These are phyloP conservation scores for Phaeosphaeriaceae sp. DNA, from an alignment of 2,329 filamentous ascomycete genomes.

Conservation along the genomic window DNA sequence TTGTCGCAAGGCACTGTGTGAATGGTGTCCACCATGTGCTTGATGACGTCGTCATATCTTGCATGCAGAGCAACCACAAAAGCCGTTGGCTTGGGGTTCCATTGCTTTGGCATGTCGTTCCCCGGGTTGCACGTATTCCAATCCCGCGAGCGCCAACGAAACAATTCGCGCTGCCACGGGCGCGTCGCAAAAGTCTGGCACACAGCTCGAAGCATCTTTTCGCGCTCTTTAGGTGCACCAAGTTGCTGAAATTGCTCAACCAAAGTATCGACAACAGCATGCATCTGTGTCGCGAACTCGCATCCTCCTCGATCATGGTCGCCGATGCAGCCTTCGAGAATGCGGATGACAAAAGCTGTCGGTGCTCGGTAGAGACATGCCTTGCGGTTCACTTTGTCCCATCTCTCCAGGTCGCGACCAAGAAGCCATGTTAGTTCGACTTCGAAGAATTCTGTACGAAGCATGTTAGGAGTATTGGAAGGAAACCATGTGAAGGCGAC, in stretches of 20 bases:
- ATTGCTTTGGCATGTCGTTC: background rate
- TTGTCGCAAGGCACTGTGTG: background rate
- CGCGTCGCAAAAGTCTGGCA: background rate
- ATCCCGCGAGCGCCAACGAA: background rate
- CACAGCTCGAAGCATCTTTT: background rate
- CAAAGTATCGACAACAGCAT: conserved; percentile 4
- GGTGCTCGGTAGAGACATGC: conserved; percentile 1
- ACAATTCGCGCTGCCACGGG: background rate
- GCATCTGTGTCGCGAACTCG: conserved; percentile 1
- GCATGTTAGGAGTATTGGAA: too few relatives aligned
- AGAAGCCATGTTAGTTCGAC: conserved; percentile 1
- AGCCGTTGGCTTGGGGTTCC: background rate
- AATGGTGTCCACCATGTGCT: background rate
- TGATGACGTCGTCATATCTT: background rate
- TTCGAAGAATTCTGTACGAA: conserved; percentile 2
- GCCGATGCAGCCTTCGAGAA: conserved; percentile 1
- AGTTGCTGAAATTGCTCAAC: background rate
- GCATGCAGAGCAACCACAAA: background rate
- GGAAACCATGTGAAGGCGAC: background rate
- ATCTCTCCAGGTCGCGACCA: background rate
- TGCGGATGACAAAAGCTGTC: background rate
- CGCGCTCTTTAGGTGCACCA: background rate
- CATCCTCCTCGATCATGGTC: background rate
- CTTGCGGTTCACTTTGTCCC: background rate
- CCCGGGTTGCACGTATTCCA: background rate